Evolutionary conservation across 805 yeast species (phyloP).

Genomic region (Dipodascus geniculatus): DNA sequence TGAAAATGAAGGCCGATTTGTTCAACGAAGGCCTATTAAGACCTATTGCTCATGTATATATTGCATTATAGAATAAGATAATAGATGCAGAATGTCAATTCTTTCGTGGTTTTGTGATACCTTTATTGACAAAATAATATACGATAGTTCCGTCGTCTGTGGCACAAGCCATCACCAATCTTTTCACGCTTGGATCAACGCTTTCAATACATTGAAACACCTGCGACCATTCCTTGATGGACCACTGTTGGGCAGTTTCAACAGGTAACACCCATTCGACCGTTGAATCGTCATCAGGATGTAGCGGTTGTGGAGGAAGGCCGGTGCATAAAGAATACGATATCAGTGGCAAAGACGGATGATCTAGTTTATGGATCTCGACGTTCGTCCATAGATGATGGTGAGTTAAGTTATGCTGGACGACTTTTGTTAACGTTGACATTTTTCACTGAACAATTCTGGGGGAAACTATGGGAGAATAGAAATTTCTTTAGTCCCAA

Average conservation of each 20-base stretch:
- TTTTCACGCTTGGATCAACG: constrained; percentile 6
- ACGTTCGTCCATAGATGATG: constrained; percentile 28
- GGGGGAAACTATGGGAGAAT: too few species aligned
- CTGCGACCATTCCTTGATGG: constrained; percentile 23
- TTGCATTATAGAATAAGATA: too few species aligned
- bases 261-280: constrained; percentile 20
- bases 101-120: constrained; percentile 28
- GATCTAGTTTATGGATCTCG: constrained; percentile 8
- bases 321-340: constrained; percentile 17
- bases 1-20: too few species aligned
- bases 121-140: constrained; percentile 29
- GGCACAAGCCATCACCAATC: constrained; percentile 32
- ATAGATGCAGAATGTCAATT: constrained; percentile 15
- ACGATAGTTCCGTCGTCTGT: constrained; percentile 33
- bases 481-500: neutral
- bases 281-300: constrained; percentile 20
- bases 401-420: constrained; percentile 22
- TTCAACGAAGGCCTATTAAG: too few species aligned
- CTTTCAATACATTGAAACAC: constrained; percentile 20
- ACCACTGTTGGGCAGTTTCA: constrained; percentile 21
- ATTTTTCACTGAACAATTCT: too few species aligned
- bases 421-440: constrained; percentile 12
- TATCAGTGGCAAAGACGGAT: neutral
- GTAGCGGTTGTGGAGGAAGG: constrained; percentile 25
- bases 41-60: too few species aligned